A percentile compares a stretch with the other conserved stretches of the same genome.
These are phyloP conservation scores for Arachis hypogaea DNA, from an alignment of 306 rosid species.

Conservation along the genomic window DNA sequence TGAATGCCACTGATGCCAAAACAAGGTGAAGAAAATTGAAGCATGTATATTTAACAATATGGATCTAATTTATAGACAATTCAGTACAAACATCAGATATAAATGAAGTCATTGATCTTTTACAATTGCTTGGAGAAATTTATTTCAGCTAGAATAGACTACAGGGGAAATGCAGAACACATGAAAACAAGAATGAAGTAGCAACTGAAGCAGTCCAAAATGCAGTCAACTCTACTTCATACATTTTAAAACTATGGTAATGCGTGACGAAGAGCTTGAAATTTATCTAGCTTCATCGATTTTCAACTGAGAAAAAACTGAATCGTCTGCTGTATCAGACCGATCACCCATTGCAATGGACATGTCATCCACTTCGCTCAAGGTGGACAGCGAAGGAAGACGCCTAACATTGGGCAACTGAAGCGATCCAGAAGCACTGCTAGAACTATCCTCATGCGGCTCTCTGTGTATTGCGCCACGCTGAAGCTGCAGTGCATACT, in stretches of 20 bases:
- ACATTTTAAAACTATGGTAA: not conserved
- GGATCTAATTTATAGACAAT: not conserved
- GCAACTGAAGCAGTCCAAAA: conserved; percentile 1
- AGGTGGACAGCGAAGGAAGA: conserved; percentile 46
- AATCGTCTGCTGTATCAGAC: conserved; percentile 26
- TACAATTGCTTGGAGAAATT: conserved; percentile 29
- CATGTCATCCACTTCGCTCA: conserved; percentile 38
- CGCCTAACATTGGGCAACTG: conserved; percentile 35
- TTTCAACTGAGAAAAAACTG: conserved; percentile 46
- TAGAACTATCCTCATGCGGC: conserved; percentile 42
- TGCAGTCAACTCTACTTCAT: conserved; percentile 7
- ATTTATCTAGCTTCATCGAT: conserved; percentile 44
- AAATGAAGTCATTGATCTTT: conserved; percentile 14
- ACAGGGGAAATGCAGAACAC: not conserved
- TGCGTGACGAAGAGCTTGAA: conserved; percentile 6
- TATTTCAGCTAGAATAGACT: not conserved
- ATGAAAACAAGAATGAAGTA: conserved; percentile 3
- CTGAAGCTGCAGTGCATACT: conserved; percentile 62
- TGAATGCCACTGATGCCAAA: not conserved
- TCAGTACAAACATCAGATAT: conserved; percentile 21
- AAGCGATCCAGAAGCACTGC: conserved; percentile 39
- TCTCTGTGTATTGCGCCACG: conserved; percentile 35
- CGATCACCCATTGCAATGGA: conserved; percentile 37
- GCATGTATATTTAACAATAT: not conserved
- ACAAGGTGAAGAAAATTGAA: conserved; percentile 1